phyloP scores from a whole-genome alignment of 176 grass and related monocot species.

The Melocanna baccifera region DNA sequence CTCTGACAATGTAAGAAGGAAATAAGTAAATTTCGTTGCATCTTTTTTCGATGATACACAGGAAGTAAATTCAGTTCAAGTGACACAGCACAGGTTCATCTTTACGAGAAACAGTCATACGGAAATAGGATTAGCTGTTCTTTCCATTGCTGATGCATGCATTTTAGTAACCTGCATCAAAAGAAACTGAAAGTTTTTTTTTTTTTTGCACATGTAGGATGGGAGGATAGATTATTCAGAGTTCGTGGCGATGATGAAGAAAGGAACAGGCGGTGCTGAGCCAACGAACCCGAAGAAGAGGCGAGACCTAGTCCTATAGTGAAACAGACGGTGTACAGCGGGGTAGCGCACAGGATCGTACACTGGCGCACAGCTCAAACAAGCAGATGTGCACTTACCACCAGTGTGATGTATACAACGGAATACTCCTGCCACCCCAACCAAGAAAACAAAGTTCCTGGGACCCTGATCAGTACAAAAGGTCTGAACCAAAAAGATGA shows the following conservation, averaged over 20 bases:
- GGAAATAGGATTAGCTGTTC: not conserved
- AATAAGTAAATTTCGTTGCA: not conserved
- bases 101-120: not conserved
- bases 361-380: not conserved
- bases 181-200: not conserved
- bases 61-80: not conserved
- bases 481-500: not conserved
- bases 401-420: not conserved
- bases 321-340: not conserved
- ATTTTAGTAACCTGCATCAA: not conserved
- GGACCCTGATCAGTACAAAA: not conserved
- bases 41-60: too few species aligned
- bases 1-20: slow-evolving; percentile 56
- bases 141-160: not conserved
- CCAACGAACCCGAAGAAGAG: slow-evolving; percentile 41
- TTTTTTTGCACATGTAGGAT: slow-evolving; percentile 42
- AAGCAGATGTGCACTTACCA: slow-evolving; percentile 5
- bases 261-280: slow-evolving; percentile 34
- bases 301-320: slow-evolving; percentile 36
- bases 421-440: not conserved
- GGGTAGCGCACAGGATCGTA: too few species aligned
- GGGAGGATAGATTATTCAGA: slow-evolving; percentile 72
- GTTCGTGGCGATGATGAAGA: slow-evolving; percentile 56
- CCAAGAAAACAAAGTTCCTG: not conserved
- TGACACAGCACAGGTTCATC: not conserved